A percentile compares a stretch with the other conserved stretches of the same genome.
Evolutionary conservation across 2,329 filamentous ascomycete species (phyloP).

Genomic region (Albifimbria verrucaria): DNA sequence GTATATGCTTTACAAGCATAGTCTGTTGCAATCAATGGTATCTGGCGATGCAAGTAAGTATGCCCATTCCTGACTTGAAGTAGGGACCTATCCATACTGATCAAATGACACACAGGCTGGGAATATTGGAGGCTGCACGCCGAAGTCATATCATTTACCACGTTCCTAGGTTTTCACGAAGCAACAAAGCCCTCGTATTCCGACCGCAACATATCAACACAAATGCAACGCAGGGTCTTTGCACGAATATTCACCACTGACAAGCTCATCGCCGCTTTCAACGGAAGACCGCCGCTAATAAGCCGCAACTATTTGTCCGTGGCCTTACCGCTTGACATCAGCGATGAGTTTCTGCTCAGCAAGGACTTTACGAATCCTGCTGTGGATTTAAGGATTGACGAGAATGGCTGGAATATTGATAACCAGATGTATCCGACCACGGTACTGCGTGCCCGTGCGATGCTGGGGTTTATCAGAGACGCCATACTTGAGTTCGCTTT

Average conservation of each 20-base stretch:
- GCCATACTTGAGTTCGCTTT: constrained; percentile 21
- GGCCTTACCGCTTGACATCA: constrained; percentile 35
- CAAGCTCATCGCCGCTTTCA: constrained; percentile 37
- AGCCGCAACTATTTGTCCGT: constrained; percentile 32
- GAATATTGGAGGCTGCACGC: constrained; percentile 32
- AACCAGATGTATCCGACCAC: constrained; percentile 27
- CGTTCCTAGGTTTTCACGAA: constrained; percentile 32
- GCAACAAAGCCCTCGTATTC: constrained; percentile 19
- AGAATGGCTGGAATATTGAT: constrained; percentile 34
- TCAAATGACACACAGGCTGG: constrained; percentile 23
- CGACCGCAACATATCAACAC: constrained; percentile 28
- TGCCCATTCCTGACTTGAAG: constrained; percentile 10
- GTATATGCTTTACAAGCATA: constrained; percentile 26
- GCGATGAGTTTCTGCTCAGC: constrained; percentile 30
- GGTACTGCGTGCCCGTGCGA: constrained; percentile 18
- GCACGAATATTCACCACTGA: constrained; percentile 31
- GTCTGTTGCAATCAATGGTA: constrained; percentile 33
- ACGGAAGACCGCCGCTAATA: constrained; percentile 37
- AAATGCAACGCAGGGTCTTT: constrained; percentile 27
- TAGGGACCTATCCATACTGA: constrained; percentile 1
- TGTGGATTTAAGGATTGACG: constrained; percentile 21
- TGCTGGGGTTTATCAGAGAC: constrained; percentile 21
- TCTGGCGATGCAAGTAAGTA: constrained; percentile 36
- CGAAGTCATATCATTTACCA: constrained; percentile 31
- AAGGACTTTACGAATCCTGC: constrained; percentile 9